These are phyloP conservation scores for Nicotiana knightiana DNA, from an alignment of 257 asterid genomes.

Conservation along the genomic window DNA sequence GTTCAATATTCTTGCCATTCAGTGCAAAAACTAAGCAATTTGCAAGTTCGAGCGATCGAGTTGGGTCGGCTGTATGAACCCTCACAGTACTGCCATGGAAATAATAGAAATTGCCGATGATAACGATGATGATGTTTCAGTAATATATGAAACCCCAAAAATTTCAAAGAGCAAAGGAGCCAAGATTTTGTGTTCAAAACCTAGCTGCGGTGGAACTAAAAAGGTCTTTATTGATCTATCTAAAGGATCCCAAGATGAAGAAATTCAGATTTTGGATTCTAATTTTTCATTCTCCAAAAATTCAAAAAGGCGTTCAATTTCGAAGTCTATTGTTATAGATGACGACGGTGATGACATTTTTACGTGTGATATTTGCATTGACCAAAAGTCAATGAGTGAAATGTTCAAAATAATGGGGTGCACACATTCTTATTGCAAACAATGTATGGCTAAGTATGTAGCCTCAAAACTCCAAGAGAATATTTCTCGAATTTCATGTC, in stretches of 20 bases:
- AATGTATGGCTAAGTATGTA: constrained; percentile 43
- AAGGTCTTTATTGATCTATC: not conserved
- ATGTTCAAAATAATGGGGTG: constrained; percentile 36
- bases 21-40: too few relatives aligned
- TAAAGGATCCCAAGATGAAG: not conserved
- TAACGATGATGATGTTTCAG: not conserved
- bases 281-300: constrained; percentile 25
- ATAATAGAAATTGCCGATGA: not conserved
- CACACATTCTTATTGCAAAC: constrained; percentile 39
- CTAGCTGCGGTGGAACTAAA: not conserved
- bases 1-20: too few relatives aligned
- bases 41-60: too few relatives aligned
- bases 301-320: not conserved
- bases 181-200: not conserved
- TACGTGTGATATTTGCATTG: constrained; percentile 52
- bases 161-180: not conserved
- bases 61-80: too few relatives aligned
- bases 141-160: not conserved
- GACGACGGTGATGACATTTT: constrained; percentile 29
- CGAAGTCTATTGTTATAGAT: not conserved
- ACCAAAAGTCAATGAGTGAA: constrained; percentile 28
- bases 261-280: not conserved
- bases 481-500: constrained; percentile 31
- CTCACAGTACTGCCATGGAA: not conserved
- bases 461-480: constrained; percentile 47